A percentile compares a stretch with the other conserved stretches of the same genome.
Evolutionary conservation across 148 eudicot species (phyloP).

Genomic region (Nepenthes gracilis): DNA sequence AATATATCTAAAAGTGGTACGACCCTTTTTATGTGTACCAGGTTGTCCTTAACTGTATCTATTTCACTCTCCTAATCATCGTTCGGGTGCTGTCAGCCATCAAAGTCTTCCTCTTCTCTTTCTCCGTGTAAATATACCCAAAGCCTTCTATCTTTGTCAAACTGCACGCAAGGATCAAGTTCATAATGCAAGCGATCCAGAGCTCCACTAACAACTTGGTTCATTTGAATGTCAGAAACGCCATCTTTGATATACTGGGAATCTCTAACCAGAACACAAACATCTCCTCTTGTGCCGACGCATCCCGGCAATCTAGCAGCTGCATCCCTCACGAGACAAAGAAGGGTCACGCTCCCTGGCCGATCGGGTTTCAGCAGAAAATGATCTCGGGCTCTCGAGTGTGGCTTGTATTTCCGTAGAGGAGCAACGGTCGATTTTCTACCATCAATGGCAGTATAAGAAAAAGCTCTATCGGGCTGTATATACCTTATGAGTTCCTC

Average conservation of each 20-base stretch:
- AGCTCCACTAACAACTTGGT: slow-evolving; percentile 57
- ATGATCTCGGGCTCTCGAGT: slow-evolving; percentile 52
- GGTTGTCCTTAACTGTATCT: too few relatives aligned
- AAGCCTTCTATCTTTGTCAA: slow-evolving; percentile 38
- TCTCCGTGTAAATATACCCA: slow-evolving; percentile 67
- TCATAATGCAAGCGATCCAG: slow-evolving; percentile 69
- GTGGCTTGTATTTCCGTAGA: slow-evolving; percentile 39
- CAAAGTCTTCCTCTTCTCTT: slow-evolving; percentile 20
- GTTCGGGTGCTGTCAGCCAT: background rate
- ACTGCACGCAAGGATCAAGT: slow-evolving; percentile 60
- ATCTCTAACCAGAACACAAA: slow-evolving; percentile 51
- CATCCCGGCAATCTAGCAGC: slow-evolving; percentile 64
- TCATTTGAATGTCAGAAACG: slow-evolving; percentile 46
- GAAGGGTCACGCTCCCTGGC: slow-evolving; percentile 51
- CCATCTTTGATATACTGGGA: slow-evolving; percentile 50
- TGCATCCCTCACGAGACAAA: slow-evolving; percentile 63
- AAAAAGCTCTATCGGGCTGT: slow-evolving; percentile 46
- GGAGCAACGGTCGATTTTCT: slow-evolving; percentile 63
- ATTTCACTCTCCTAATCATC: too few relatives aligned
- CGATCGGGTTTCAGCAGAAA: slow-evolving; percentile 43
- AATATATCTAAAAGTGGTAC: too few relatives aligned
- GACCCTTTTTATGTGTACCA: too few relatives aligned
- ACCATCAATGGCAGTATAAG: slow-evolving; percentile 60
- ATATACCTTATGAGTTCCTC: slow-evolving; percentile 46
- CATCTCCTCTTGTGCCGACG: slow-evolving; percentile 58